Evolutionary conservation across 106 monocot genomes (phyloP), one percentile per base, ranked within the genome.

Genomic region (Posidonia australis): DNA sequence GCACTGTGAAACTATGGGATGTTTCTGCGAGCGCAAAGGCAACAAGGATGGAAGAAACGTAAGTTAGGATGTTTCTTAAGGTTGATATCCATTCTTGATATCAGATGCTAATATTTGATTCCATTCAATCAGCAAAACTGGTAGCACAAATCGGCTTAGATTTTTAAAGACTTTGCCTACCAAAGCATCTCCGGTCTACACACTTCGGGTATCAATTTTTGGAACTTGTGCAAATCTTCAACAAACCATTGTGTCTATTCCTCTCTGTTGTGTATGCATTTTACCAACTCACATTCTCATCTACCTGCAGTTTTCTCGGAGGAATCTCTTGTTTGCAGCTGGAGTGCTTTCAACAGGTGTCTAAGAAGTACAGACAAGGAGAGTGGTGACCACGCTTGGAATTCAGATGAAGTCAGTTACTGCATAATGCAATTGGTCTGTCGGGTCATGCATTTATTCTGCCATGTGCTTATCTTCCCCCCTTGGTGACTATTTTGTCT

Each of bases 1-100:
- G 77, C 77, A 91, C 85, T 54, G 85, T 91, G 1, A 99, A 91
- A 70, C 30, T 99, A 12, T 91, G 98, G 91, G 98, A 99, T 70
- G 85, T 91, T 13, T 85, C 84, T 67, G 70, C 90, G 61, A 91
- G 90, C 62, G 77, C 78, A 42, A 98, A 91, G 72, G 56, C 68
- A 30, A 28, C 74, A 19, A 90, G 77, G 78, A 70, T 54, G 10
- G 96, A 98, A 28, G 96, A 98, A 2, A 83, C 51, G 96, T 87
- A 72, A 81, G 82, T 67, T 25, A 0, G 24, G 36, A 28, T 16
- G 4, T 5, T 58, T 58, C 1, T 58, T 58, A 5, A 6, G 10
- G 14, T 4, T 58, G 10, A 29, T 54, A n/a, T n/a, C n/a, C n/a
- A n/a, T n/a, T n/a, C n/a, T 17, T 17, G 13, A 17, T 5, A 7